These are phyloP conservation scores for Xanthoconium stramineum DNA, from an alignment of 768 basidiomycete genomes.

Conservation along the genomic window DNA sequence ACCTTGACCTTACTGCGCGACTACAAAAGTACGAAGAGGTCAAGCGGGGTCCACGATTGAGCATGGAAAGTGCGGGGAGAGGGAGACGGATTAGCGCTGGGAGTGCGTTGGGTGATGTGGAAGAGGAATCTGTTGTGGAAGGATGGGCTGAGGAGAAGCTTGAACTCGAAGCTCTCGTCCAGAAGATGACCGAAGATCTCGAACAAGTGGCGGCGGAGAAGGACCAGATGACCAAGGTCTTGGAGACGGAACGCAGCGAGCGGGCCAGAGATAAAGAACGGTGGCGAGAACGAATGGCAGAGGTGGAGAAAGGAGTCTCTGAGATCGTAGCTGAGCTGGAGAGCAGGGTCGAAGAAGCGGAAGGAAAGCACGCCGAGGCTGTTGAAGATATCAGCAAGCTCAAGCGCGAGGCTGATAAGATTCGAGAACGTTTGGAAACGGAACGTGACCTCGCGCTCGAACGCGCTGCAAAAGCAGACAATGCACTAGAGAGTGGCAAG, in stretches of 20 bases:
- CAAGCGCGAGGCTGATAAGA: slow-evolving; percentile 44
- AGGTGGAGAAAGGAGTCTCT: slow-evolving; percentile 68
- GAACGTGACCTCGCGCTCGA: slow-evolving; percentile 57
- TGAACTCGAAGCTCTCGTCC: slow-evolving; percentile 46
- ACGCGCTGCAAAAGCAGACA: slow-evolving; percentile 63
- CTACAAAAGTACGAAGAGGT: slow-evolving; percentile 53
- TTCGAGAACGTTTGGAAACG: slow-evolving; percentile 42
- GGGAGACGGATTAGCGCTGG: slow-evolving; percentile 53
- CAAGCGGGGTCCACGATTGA: slow-evolving; percentile 28
- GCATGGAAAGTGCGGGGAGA: slow-evolving; percentile 29
- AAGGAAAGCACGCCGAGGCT: slow-evolving; percentile 40
- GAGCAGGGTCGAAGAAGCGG: slow-evolving; percentile 48
- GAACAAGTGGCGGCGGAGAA: slow-evolving; percentile 45
- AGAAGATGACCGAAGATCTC: slow-evolving; percentile 32
- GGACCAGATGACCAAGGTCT: slow-evolving; percentile 41
- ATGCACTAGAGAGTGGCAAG: slow-evolving; percentile 56
- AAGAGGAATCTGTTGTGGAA: slow-evolving; percentile 61
- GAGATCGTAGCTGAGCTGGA: slow-evolving; percentile 67
- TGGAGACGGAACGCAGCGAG: slow-evolving; percentile 54
- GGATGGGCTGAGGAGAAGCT: slow-evolving; percentile 72
- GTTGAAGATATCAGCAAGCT: slow-evolving; percentile 39
- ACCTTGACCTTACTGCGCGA: slow-evolving; percentile 58
- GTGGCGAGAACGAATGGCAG: slow-evolving; percentile 68
- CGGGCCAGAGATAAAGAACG: slow-evolving; percentile 64
- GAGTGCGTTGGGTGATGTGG: slow-evolving; percentile 54